phyloP scores from a whole-genome alignment of 2,329 filamentous ascomycete genomes.

The Mycosphaerella sp. region DNA sequence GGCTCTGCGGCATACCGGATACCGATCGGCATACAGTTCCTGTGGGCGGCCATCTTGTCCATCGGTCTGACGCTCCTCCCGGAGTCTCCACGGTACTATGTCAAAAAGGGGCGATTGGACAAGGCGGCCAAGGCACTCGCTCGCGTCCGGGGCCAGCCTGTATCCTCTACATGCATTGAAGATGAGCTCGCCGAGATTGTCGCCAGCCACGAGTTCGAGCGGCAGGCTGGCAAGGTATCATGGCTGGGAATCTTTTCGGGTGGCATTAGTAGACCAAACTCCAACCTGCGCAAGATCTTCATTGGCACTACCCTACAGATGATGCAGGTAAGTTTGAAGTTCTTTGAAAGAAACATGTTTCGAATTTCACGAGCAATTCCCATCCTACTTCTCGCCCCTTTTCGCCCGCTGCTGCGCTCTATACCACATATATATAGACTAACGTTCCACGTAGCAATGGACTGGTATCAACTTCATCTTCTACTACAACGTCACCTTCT shows the following conservation, averaged over 20 bases:
- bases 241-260: constrained; percentile 52
- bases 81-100: constrained; percentile 77
- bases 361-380: no score
- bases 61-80: constrained; percentile 67
- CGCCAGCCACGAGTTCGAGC: constrained; percentile 83
- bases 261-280: constrained; percentile 46
- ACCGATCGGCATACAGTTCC: constrained; percentile 71
- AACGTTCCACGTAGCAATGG: constrained; percentile 37
- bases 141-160: constrained; percentile 66
- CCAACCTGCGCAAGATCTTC: constrained; percentile 44
- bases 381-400: no score
- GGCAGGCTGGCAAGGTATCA: constrained; percentile 53
- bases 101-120: constrained; percentile 67
- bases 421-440: no score
- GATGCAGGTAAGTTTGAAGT: constrained; percentile 34
- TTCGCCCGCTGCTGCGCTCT: no score
- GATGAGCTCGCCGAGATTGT: constrained; percentile 78
- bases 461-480: constrained; percentile 93
- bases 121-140: constrained; percentile 59
- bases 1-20: constrained; percentile 70
- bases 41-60: constrained; percentile 71
- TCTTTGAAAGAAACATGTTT: no score
- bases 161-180: constrained; percentile 66
- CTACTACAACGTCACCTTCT: constrained; percentile 60
- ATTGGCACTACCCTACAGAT: constrained; percentile 44